Evolutionary conservation across 2,329 filamentous ascomycete genomes (phyloP), one percentile per base, ranked within the genome.

Genomic region (Trichoderma aggressivum): DNA sequence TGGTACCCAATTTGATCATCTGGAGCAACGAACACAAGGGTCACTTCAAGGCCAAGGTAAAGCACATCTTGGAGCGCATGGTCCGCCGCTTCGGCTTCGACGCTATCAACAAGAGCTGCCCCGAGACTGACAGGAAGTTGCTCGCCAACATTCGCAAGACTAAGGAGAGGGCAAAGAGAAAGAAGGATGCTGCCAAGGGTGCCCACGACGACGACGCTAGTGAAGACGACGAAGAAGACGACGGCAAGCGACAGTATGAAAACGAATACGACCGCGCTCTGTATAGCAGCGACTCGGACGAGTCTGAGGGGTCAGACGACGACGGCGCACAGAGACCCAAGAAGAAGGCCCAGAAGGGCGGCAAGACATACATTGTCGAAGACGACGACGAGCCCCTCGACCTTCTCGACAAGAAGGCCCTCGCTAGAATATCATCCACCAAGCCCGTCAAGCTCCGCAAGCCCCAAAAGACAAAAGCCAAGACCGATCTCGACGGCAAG

Each of bases 21-120:
- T 99, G 96, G 95, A 94, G 92, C 79, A 94, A 98, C 81, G 96
- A 99, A 82, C 97, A 99, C 85, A 98, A 98, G 84, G 94, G 94
- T 14, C 94, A 97, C 79, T 96, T 99, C 84, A 94, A 95, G 78
- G 91, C 93, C 63, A 99, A 98, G 85, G 94, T 99, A 75, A 98
- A 98, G 89, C 94, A 98, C 79, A 98, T 99, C 74, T 84, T 99
- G 18, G 96, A 99, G 83, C 90, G 96, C 66, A 94, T 98, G 87
- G 92, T 98, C 26, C 90, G 95, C 61, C 90, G 95, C 70, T 98
- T 98, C 78, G 94, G 96, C 61, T 92, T 92, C 59, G 91, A 95
- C 2, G 82, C 89, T 34, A 88, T 99, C 14, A 93, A 96, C 81
- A 88, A 89, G 74, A 86, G 92, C 80, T 94, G 93, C 71, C 95